Conservation (phyloP, 2,329 filamentous ascomycete genomes). For the Colletotrichum phormii region DNA sequence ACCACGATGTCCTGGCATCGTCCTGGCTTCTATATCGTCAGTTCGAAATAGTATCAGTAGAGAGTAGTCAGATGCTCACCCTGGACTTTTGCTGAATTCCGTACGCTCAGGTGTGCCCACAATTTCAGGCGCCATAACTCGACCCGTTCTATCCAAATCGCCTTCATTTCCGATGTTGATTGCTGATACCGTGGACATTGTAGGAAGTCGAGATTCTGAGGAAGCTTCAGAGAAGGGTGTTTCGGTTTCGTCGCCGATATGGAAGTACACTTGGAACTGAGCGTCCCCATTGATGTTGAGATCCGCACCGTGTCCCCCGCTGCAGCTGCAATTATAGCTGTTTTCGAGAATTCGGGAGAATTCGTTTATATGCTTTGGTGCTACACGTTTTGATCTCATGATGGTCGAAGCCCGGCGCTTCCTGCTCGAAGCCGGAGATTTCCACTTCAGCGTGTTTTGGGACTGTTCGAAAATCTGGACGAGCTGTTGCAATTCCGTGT, state of each 20-base stretch:
- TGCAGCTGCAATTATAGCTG: slow-evolving; percentile 1
- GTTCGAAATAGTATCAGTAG: neutral
- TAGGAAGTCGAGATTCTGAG: neutral
- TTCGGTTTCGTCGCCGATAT: neutral
- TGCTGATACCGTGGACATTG: neutral
- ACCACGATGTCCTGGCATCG: neutral
- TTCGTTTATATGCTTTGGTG: neutral
- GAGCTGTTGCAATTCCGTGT: neutral
- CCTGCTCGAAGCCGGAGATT: neutral
- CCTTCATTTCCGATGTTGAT: neutral
- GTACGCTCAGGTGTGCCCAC: neutral
- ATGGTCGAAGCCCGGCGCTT: neutral
- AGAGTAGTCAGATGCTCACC: neutral
- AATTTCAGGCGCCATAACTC: neutral
- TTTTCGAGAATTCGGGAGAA: slow-evolving; percentile 7
- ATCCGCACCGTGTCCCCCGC: slow-evolving; percentile 1
- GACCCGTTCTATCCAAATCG: neutral
- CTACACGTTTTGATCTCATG: neutral
- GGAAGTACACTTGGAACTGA: slow-evolving; percentile 5
- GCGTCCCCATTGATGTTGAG: slow-evolving; percentile 6
- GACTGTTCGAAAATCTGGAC: neutral
- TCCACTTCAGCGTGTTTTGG: no score
- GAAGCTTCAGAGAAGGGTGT: neutral
- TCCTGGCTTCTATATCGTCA: neutral
- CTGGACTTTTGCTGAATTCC: neutral